Evolutionary conservation across 768 basidiomycete genomes (phyloP).

Genomic region (Kockovaella imperatae): DNA sequence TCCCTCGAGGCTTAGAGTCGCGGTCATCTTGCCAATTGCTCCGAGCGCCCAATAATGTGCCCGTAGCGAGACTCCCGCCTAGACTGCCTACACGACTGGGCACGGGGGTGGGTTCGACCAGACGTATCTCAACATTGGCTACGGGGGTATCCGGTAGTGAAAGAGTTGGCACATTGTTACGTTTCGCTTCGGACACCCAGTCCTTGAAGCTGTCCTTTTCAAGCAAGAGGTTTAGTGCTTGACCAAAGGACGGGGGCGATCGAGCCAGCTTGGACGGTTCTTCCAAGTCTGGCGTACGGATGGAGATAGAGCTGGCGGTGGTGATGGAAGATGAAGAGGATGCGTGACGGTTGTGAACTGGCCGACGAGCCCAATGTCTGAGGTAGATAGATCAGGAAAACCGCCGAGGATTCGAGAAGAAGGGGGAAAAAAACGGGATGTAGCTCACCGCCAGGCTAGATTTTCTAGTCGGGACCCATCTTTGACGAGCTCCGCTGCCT

Average conservation of each 20-base stretch:
- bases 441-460: constrained; percentile 31
- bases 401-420: background rate
- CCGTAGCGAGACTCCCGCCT: constrained; percentile 26
- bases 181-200: constrained; percentile 38
- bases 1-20: constrained; percentile 27
- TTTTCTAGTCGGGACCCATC: constrained; percentile 39
- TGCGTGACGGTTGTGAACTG: background rate
- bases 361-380: constrained; percentile 21
- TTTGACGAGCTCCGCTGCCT: constrained; percentile 33
- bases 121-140: constrained; percentile 32
- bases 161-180: constrained; percentile 13
- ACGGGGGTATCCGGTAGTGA: constrained; percentile 34
- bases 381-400: background rate
- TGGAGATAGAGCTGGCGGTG: constrained; percentile 18
- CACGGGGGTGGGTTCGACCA: constrained; percentile 43
- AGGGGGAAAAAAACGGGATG: background rate
- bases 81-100: constrained; percentile 40
- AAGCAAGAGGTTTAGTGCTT: constrained; percentile 26
- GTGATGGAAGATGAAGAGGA: constrained; percentile 7
- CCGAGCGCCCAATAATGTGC: constrained; percentile 10
- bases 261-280: constrained; percentile 5
- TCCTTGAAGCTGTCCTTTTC: constrained; percentile 36
- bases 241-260: constrained; percentile 25
- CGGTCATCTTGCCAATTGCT: constrained; percentile 1
- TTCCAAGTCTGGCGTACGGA: constrained; percentile 14